Percentiles rank a stretch among this genome's conserved stretches.
Conservation (phyloP, 2,329 filamentous ascomycete species). For the Pyrenophora seminiperda region DNA sequence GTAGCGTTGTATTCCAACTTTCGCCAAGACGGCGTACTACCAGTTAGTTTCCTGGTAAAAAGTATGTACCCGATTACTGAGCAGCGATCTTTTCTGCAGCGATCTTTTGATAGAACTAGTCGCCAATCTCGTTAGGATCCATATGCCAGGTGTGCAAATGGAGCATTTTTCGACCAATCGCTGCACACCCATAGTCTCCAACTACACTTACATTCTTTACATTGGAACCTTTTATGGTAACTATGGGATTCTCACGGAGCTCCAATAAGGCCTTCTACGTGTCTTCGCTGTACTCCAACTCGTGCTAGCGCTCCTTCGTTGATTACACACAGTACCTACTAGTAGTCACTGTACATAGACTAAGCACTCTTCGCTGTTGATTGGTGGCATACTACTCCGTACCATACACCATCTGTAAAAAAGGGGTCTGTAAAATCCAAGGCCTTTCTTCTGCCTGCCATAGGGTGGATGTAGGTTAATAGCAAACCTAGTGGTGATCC, state of each 20-base stretch:
- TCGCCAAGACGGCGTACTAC: not conserved
- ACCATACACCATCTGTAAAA: no score
- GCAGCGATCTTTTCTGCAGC: conserved; percentile 22
- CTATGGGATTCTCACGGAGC: conserved; percentile 32
- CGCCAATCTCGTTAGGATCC: conserved; percentile 29
- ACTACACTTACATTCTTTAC: conserved; percentile 32
- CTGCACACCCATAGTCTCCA: conserved; percentile 27
- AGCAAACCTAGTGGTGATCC: no score
- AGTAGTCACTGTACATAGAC: no score
- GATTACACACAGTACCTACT: no score
- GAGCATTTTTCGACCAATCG: conserved; percentile 28
- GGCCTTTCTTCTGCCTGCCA: no score
- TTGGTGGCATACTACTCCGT: no score
- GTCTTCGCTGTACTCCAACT: conserved; percentile 30
- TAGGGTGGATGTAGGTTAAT: no score
- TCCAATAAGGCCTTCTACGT: conserved; percentile 34
- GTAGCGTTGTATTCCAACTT: not conserved
- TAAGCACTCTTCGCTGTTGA: no score
- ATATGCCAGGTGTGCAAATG: conserved; percentile 27
- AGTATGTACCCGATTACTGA: no score
- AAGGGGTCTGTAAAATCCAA: no score
- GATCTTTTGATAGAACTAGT: no score
- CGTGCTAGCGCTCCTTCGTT: conserved; percentile 32
- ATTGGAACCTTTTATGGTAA: conserved; percentile 34
- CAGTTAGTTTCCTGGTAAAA: no score